Percentiles rank a stretch among this genome's conserved stretches.
These are phyloP conservation scores for Pyrus hybrid DNA, from an alignment of 331 rosid species.

Conservation along the genomic window DNA sequence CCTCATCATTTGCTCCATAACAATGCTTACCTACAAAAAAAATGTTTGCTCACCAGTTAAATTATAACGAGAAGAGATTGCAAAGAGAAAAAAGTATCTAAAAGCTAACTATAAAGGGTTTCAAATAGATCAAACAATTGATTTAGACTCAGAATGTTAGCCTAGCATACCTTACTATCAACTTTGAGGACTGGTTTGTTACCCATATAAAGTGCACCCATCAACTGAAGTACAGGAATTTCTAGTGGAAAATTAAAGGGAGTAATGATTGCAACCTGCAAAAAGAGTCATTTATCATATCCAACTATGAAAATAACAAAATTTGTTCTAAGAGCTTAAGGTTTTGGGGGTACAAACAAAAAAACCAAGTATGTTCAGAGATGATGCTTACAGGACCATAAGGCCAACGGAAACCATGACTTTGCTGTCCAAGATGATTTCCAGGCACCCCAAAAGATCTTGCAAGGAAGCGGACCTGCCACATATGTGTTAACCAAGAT, in stretches of 20 bases:
- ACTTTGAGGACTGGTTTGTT: constrained; percentile 94
- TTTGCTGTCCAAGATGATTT: constrained; percentile 92
- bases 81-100: neutral
- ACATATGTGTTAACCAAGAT: neutral
- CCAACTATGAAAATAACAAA: constrained; percentile 3
- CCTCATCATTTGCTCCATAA: constrained; percentile 93
- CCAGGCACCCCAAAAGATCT: constrained; percentile 89
- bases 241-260: constrained; percentile 96
- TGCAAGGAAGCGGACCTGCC: constrained; percentile 92
- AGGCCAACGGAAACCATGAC: constrained; percentile 95
- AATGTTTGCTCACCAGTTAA: neutral
- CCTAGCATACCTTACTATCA: constrained; percentile 69
- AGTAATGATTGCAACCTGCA: constrained; percentile 87
- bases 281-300: neutral
- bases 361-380: neutral
- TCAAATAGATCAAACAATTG: neutral
- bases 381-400: constrained; percentile 79
- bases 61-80: neutral
- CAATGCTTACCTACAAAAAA: constrained; percentile 81
- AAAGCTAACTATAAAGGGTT: neutral
- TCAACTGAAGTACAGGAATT: constrained; percentile 92
- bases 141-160: neutral
- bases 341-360: neutral
- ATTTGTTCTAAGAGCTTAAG: neutral
- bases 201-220: constrained; percentile 99